Evolutionary conservation across 345 rosid species (phyloP).

Genomic region (Gossypium longicalyx): DNA sequence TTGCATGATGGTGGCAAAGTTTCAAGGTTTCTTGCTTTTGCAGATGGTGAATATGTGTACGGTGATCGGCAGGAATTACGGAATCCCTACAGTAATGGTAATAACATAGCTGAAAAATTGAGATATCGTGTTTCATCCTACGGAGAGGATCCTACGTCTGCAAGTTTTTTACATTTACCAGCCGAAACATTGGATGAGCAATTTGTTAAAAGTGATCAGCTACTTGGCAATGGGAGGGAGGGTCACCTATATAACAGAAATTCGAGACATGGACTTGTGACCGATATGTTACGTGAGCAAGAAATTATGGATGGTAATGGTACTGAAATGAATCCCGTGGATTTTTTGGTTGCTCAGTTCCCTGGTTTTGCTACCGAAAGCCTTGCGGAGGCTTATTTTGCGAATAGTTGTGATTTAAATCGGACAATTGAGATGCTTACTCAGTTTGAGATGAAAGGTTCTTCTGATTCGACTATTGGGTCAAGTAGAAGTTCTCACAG

Average conservation of each 20-base stretch:
- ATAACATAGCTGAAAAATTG: slow-evolving; percentile 49
- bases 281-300: slow-evolving; percentile 53
- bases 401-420: slow-evolving; percentile 84
- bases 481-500: neutral
- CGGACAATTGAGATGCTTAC: slow-evolving; percentile 94
- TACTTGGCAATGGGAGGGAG: slow-evolving; percentile 55
- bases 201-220: slow-evolving; percentile 48
- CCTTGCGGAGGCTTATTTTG: slow-evolving; percentile 85
- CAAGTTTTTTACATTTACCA: slow-evolving; percentile 42
- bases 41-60: slow-evolving; percentile 45
- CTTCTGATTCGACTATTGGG: neutral
- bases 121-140: slow-evolving; percentile 51
- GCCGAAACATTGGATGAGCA: slow-evolving; percentile 79
- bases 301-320: slow-evolving; percentile 38
- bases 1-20: slow-evolving; percentile 51
- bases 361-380: slow-evolving; percentile 96
- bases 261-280: slow-evolving; percentile 43
- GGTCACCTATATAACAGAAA: slow-evolving; percentile 45
- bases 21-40: slow-evolving; percentile 46
- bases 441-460: slow-evolving; percentile 92
- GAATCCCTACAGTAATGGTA: slow-evolving; percentile 49
- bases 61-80: slow-evolving; percentile 39
- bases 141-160: slow-evolving; percentile 50
- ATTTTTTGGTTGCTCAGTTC: slow-evolving; percentile 79
- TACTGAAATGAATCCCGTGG: slow-evolving; percentile 59